A percentile compares a stretch with the other conserved stretches of the same genome.
Evolutionary conservation across 805 yeast species (phyloP).

Genomic region (Metschnikowia cerradonensis): DNA sequence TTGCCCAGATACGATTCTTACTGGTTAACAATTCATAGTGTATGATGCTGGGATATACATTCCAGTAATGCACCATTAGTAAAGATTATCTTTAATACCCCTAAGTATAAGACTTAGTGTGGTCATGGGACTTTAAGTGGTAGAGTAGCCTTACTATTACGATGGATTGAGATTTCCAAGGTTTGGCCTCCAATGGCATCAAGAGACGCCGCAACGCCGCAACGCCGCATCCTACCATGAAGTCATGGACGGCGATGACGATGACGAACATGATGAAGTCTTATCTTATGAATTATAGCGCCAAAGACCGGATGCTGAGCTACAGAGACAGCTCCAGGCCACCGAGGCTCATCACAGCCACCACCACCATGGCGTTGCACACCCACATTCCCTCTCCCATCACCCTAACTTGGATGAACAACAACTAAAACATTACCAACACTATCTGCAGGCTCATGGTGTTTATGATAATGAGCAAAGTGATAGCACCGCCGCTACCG

Average conservation of each 20-base stretch:
- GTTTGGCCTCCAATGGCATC: conserved; percentile 10
- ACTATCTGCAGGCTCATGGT: conserved; percentile 26
- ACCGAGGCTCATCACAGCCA: conserved; percentile 15
- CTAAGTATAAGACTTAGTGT: too few species aligned
- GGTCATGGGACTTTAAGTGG: too few species aligned
- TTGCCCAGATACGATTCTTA: too few species aligned
- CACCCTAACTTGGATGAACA: conserved; percentile 25
- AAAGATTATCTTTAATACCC: too few species aligned
- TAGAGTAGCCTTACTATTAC: too few species aligned
- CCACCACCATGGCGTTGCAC: conserved; percentile 10
- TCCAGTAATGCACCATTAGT: too few species aligned
- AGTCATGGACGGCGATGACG: conserved; percentile 21
- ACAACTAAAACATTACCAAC: conserved; percentile 25
- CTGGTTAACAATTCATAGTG: too few species aligned
- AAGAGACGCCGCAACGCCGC: conserved; percentile 16
- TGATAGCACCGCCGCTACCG: conserved; percentile 32
- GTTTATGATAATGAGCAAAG: conserved; percentile 19
- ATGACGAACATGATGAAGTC: conserved; percentile 20
- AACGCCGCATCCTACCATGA: conserved; percentile 17
- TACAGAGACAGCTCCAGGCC: conserved; percentile 22
- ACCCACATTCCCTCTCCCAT: conserved; percentile 17
- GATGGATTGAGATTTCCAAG: background rate
- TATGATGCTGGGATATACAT: too few species aligned
- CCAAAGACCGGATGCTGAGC: conserved; percentile 18
- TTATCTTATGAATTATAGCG: conserved; percentile 20